phyloP scores from a whole-genome alignment of 495 filamentous ascomycete genomes.

The Penicillium nucicola region DNA sequence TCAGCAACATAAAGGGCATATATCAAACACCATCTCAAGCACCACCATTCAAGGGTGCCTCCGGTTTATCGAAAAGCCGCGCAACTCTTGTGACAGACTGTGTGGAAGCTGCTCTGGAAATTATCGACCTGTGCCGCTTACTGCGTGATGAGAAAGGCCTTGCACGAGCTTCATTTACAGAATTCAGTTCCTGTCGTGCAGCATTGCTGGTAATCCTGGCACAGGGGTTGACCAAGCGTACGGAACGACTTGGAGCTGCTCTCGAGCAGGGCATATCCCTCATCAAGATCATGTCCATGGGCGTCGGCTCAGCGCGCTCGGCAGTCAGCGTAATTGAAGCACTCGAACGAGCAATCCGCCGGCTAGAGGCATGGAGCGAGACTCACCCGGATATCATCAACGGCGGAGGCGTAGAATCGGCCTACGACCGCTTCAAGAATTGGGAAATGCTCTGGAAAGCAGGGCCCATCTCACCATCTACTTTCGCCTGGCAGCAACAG shows the following conservation, averaged over 20 bases:
- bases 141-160: slow-evolving; percentile 48
- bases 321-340: slow-evolving; percentile 52
- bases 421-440: slow-evolving; percentile 50
- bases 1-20: slow-evolving; percentile 40
- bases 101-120: slow-evolving; percentile 48
- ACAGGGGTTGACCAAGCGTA: slow-evolving; percentile 46
- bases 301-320: slow-evolving; percentile 46
- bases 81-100: slow-evolving; percentile 45
- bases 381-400: slow-evolving; percentile 30
- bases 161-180: slow-evolving; percentile 49
- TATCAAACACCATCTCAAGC: slow-evolving; percentile 20
- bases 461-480: slow-evolving; percentile 39
- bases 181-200: slow-evolving; percentile 51
- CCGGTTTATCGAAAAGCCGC: slow-evolving; percentile 38
- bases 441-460: slow-evolving; percentile 54
- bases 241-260: slow-evolving; percentile 43
- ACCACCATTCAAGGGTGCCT: slow-evolving; percentile 27
- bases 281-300: slow-evolving; percentile 53
- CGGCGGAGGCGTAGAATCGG: slow-evolving; percentile 35
- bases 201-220: slow-evolving; percentile 48
- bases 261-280: slow-evolving; percentile 46
- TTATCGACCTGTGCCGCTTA: slow-evolving; percentile 45
- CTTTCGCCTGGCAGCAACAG: slow-evolving; percentile 18
- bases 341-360: slow-evolving; percentile 46
- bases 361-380: slow-evolving; percentile 41